These are phyloP conservation scores for Scheffersomyces spartinae DNA, from an alignment of 805 yeast species.

Conservation along the genomic window DNA sequence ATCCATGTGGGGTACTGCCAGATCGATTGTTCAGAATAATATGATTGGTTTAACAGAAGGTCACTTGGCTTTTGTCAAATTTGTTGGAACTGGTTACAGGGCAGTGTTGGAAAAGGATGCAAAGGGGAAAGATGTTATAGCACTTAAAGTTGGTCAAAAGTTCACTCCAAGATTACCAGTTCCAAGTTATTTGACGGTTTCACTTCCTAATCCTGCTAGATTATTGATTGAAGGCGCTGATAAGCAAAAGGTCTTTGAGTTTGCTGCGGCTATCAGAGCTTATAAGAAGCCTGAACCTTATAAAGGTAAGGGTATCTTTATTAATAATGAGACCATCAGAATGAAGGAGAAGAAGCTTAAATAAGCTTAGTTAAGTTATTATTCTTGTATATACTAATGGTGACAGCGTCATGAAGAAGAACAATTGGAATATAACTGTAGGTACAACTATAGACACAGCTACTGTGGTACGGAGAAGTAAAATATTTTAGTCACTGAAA, in stretches of 20 bases:
- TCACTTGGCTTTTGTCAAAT: slow-evolving; percentile 73
- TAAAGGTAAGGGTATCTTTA: slow-evolving; percentile 94
- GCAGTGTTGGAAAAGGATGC: slow-evolving; percentile 51
- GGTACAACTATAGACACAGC: too few species aligned
- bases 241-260: slow-evolving; percentile 75
- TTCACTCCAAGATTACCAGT: slow-evolving; percentile 63
- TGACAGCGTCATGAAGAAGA: too few species aligned
- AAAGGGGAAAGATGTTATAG: slow-evolving; percentile 42
- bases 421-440: too few species aligned
- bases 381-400: too few species aligned
- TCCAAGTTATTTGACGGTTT: slow-evolving; percentile 66
- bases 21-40: slow-evolving; percentile 68
- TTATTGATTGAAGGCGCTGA: slow-evolving; percentile 77
- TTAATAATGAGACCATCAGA: slow-evolving; percentile 82
- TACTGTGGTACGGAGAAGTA: too few species aligned
- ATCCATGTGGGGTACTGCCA: slow-evolving; percentile 90
- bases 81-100: slow-evolving; percentile 96
- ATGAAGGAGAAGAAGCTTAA: slow-evolving; percentile 90
- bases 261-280: slow-evolving; percentile 80
- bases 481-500: too few species aligned
- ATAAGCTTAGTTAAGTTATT: slow-evolving; percentile 24
- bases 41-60: slow-evolving; percentile 89
- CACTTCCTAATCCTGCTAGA: slow-evolving; percentile 78
- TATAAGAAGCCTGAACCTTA: slow-evolving; percentile 96
- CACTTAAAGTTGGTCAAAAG: slow-evolving; percentile 82